Conservation (phyloP, 2,329 filamentous ascomycete species). For the Xylariaceae sp. region DNA sequence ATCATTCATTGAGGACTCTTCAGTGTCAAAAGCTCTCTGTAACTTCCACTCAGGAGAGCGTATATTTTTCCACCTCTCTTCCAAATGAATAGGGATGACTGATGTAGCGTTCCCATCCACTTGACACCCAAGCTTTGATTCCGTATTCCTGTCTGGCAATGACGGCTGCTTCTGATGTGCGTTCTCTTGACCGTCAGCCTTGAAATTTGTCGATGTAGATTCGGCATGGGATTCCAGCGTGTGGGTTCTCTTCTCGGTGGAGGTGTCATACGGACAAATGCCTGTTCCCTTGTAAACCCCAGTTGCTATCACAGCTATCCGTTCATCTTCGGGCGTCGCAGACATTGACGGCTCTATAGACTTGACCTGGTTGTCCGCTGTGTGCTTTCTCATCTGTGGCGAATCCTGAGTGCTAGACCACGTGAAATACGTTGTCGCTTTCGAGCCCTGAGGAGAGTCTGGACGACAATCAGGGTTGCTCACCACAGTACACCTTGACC, state of each 20-base stretch:
- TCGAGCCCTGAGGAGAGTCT: constrained; percentile 14
- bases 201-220: not conserved
- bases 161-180: not conserved
- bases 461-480: constrained; percentile 1
- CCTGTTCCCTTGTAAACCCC: constrained; percentile 25
- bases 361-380: not conserved
- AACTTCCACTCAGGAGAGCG: constrained; percentile 18
- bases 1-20: not conserved
- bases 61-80: constrained; percentile 20
- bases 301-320: constrained; percentile 22
- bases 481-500: not conserved
- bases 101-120: not conserved
- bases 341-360: constrained; percentile 13
- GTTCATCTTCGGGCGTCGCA: constrained; percentile 22
- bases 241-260: not conserved
- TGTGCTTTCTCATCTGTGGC: constrained; percentile 1
- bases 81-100: not conserved
- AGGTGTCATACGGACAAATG: constrained; percentile 19
- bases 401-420: constrained; percentile 27
- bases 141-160: not conserved
- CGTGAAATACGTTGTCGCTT: constrained; percentile 24
- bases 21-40: not conserved
- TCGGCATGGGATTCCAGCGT: not conserved
- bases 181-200: not conserved
- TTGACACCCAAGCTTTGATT: not conserved